phyloP scores from a whole-genome alignment of 2,329 filamentous ascomycete genomes.

The Pseudocercospora musae region DNA sequence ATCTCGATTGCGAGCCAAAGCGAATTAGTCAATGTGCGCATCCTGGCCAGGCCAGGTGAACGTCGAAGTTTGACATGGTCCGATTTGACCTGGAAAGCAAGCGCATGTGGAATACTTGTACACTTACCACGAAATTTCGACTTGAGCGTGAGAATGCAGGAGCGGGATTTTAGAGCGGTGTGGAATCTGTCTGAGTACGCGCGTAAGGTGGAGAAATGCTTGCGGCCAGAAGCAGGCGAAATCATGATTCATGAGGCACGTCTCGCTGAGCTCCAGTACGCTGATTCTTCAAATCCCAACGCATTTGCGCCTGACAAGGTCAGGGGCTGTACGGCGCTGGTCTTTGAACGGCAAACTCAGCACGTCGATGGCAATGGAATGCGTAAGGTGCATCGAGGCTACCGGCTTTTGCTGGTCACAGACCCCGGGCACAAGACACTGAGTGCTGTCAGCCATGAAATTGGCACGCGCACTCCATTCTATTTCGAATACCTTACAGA shows the following conservation, averaged over 20 bases:
- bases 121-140: conserved; percentile 73
- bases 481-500: conserved; percentile 69
- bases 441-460: conserved; percentile 69
- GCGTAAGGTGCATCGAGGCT: conserved; percentile 72
- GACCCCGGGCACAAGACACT: conserved; percentile 73
- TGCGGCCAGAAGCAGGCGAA: conserved; percentile 69
- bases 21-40: conserved; percentile 68
- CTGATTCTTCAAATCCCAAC: conserved; percentile 67
- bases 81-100: conserved; percentile 74
- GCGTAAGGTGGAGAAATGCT: conserved; percentile 67
- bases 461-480: conserved; percentile 64
- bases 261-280: conserved; percentile 74
- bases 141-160: conserved; percentile 66
- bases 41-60: conserved; percentile 54
- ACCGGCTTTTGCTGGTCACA: conserved; percentile 73
- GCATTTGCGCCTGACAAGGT: conserved; percentile 74
- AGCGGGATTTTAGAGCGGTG: conserved; percentile 73
- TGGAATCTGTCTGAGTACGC: conserved; percentile 86
- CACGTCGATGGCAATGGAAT: conserved; percentile 70
- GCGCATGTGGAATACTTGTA: conserved; percentile 63
- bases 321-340: conserved; percentile 64
- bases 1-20: conserved; percentile 77
- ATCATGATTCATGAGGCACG: conserved; percentile 64
- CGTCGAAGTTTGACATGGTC: conserved; percentile 70
- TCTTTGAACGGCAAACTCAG: conserved; percentile 70